Base-by-base conservation (phyloP, 2,329 filamentous ascomycete genomes). In the Sphaerulina vaccinii region DNA sequence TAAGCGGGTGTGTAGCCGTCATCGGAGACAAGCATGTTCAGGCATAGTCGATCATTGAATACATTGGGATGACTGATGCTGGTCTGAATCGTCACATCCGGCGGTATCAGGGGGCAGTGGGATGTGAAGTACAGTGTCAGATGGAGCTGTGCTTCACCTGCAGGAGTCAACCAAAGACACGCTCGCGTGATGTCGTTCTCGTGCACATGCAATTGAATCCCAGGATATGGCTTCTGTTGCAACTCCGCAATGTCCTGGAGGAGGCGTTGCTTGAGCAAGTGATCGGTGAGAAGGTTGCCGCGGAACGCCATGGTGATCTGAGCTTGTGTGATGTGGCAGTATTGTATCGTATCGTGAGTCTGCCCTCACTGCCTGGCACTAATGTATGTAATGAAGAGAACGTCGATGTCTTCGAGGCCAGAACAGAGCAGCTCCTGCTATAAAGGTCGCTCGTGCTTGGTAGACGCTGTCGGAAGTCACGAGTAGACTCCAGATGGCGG, bases 1-100 rank as follows among this genome's bases (percentile, higher is more conserved):
- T 63, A 63, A 3, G 58, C 60, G 10, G 60, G 54, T 4, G 56
- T 62, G 35, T 60, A 61, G 8, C 43, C 57, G 15, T 56, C 51
- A 15, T 37, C 46, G 11, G 24, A 42, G 38, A 51, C 53, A 11
- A 61, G 52, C 22, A 63, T 57, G 19, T 51, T 54, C 36, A 54
- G 56, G 36, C 61, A 63, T 19, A 63, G 57, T 44, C 56, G 58
- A 33, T 56, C 51, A n/a, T 52, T 29, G 45, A 56, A 60, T 29
- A 63, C 50, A 42, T 63, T 61, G 9, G 60, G 61, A 16, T 63
- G 60, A 1, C 15, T 36, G 32, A 61, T 48, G 8, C 43, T 22
- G 43, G 54, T 52, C 32, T 62, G 49, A 13, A 61, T 57, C 2
- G 47, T 53, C 40, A 62, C 54, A 10, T 48, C 10, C 0, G 60